Evolutionary conservation across 2,329 filamentous ascomycete genomes (phyloP), one percentile per base, ranked within the genome.

Genomic region (Fusarium vanettenii): DNA sequence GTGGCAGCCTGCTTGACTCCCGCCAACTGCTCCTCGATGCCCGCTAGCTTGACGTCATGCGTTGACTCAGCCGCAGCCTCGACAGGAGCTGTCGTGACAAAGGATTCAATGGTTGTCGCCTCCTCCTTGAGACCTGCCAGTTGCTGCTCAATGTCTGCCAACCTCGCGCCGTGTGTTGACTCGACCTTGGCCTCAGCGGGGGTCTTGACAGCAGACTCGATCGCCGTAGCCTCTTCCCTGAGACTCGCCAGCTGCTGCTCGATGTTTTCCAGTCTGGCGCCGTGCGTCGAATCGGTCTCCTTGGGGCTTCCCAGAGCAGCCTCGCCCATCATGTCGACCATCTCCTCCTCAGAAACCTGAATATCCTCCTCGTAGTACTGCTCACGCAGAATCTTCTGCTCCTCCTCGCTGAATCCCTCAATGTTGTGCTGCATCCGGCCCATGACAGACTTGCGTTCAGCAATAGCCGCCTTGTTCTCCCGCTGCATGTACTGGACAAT

Each of bases 401-500:
- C 83, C 20, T 84, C 83, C 57, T 84, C 82, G 45, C 69, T 83
- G 70, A 85, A 84, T 5, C 80, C 82, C 66, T 81, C 75, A 5
- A 83, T 62, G 33, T 83, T 80, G 37, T 80, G 75, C 69, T 83
- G 81, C 74, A 81, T 76, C 69, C 80, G 78, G 39, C 82, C 81
- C 82, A 83, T 82, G 64, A 84, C 82, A 25, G 82, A 78, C 72
- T 81, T 82, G 61, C 81, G 78, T 76, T 82, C 80, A 50, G 70
- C 43, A 10, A 80, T 67, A 25, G 81, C 83, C 4, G 77, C 78
- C 45, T 71, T 72, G 9, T 77, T 79, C 75, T 84, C 76, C 59
- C 78, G 77, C 37, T 70, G 64, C 75, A 87, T 85, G 78, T 85
- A 86, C 7, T 78, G 77, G 33, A 70, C 70, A n/a, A 88, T 80